These are phyloP conservation scores for Noccaea caerulescens DNA, from an alignment of 345 rosid genomes.

Conservation along the genomic window DNA sequence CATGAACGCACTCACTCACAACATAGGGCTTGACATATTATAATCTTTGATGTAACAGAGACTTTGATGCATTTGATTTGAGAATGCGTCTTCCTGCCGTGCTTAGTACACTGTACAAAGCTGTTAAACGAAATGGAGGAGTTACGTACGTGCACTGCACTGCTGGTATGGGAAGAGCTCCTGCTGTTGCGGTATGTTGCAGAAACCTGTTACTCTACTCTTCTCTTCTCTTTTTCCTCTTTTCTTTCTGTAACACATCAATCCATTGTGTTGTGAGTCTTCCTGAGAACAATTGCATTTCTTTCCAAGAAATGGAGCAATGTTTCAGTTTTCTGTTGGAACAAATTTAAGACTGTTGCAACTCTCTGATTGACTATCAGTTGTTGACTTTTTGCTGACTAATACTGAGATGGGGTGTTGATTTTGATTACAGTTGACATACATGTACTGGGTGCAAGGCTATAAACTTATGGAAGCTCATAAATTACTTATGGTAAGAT, in stretches of 20 bases:
- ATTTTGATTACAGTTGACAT: slow-evolving; percentile 68
- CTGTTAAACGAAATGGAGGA: slow-evolving; percentile 79
- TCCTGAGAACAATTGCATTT: slow-evolving; percentile 6
- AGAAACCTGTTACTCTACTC: slow-evolving; percentile 17
- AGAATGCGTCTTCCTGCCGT: slow-evolving; percentile 95
- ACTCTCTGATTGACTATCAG: slow-evolving; percentile 23
- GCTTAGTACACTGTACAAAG: slow-evolving; percentile 66
- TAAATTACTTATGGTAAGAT: slow-evolving; percentile 73
- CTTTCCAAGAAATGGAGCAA: not conserved
- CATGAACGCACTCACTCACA: not conserved
- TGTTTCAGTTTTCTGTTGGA: slow-evolving; percentile 10
- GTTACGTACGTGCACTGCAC: slow-evolving; percentile 94
- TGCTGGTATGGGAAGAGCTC: slow-evolving; percentile 98
- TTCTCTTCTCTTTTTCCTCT: not conserved
- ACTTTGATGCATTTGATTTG: slow-evolving; percentile 92
- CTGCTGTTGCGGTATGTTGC: slow-evolving; percentile 83
- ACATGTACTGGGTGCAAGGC: slow-evolving; percentile 96
- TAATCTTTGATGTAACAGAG: slow-evolving; percentile 61
- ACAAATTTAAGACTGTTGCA: not conserved
- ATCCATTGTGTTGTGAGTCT: not conserved
- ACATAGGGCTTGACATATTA: slow-evolving; percentile 3
- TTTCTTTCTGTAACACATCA: slow-evolving; percentile 1
- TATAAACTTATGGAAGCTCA: slow-evolving; percentile 83
- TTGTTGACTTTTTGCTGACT: slow-evolving; percentile 1
- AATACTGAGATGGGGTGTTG: slow-evolving; percentile 12